Conservation (phyloP, 257 asterid genomes). For the Rehmannia glutinosa region DNA sequence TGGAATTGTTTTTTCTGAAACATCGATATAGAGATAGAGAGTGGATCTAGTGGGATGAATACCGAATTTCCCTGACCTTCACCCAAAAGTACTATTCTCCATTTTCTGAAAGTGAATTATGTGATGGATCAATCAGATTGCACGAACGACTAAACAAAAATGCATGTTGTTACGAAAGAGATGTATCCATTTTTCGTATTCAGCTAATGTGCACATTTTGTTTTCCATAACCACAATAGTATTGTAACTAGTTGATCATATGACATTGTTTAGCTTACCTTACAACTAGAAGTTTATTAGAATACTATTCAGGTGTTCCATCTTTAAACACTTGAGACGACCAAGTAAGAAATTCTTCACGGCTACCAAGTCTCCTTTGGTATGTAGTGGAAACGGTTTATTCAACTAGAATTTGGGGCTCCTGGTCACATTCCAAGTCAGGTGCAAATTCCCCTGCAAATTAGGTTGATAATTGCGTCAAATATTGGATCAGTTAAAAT, state of each 20-base stretch:
- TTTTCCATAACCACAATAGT: neutral
- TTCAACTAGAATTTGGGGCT: neutral
- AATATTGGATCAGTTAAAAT: neutral
- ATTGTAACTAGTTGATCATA: neutral
- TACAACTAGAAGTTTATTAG: neutral
- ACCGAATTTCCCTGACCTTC: no score
- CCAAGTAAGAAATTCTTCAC: no score
- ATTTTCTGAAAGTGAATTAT: no score
- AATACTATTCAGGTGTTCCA: neutral
- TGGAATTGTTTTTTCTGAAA: no score
- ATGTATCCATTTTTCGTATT: neutral
- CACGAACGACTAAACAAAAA: no score
- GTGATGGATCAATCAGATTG: no score
- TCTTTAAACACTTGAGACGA: neutral
- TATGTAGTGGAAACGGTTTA: neutral
- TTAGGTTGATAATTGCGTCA: neutral
- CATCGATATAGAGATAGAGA: no score
- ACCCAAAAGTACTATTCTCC: no score
- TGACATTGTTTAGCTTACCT: neutral
- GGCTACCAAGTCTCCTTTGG: neutral
- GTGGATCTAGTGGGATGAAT: no score
- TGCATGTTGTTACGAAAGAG: no score
- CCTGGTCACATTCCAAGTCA: slow-evolving; percentile 14
- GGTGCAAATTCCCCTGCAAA: slow-evolving; percentile 36
- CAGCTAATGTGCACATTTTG: neutral